These are phyloP conservation scores for Chlorella sp. DNA, from an alignment of 139 green algal species.

Conservation along the genomic window DNA sequence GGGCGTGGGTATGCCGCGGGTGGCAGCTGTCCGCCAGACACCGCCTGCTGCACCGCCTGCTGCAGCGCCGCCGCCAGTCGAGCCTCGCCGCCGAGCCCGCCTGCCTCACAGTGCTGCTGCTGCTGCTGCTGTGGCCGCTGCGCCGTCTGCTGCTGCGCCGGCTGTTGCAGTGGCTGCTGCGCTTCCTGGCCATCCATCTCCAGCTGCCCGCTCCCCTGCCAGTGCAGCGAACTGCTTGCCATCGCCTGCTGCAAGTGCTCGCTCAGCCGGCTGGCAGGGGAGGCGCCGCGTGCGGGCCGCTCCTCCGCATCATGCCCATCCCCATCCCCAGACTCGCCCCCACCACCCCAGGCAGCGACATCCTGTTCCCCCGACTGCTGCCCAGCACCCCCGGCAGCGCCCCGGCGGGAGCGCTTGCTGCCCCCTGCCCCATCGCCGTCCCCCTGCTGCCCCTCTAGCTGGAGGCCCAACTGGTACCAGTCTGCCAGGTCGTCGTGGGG, in stretches of 20 bases:
- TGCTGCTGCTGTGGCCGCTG: conserved; percentile 22
- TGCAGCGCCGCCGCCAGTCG: conserved; percentile 6
- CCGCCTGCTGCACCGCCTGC: conserved; percentile 14
- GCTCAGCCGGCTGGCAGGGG: conserved; percentile 28
- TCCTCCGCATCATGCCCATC: background rate
- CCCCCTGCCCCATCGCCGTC: background rate
- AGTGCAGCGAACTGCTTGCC: background rate
- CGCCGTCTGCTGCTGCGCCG: conserved; percentile 13
- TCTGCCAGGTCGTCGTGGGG: conserved; percentile 17
- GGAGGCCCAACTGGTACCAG: background rate
- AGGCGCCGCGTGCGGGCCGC: background rate
- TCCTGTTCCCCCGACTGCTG: too few species aligned
- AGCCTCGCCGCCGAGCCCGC: background rate
- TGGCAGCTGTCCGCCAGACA: conserved; percentile 23
- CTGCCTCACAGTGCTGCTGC: background rate
- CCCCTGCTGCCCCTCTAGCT: background rate
- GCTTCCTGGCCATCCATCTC: background rate
- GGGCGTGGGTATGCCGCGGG: conserved; percentile 19
- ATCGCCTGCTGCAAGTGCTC: conserved; percentile 33
- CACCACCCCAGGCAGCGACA: background rate
- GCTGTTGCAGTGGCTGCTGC: background rate
- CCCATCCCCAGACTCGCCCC: background rate
- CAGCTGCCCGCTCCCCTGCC: background rate
- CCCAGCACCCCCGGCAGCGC: background rate
- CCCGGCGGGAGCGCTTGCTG: conserved; percentile 20